These are phyloP conservation scores for Diplosphaera chodatii DNA, from an alignment of 139 green algal genomes.

Conservation along the genomic window DNA sequence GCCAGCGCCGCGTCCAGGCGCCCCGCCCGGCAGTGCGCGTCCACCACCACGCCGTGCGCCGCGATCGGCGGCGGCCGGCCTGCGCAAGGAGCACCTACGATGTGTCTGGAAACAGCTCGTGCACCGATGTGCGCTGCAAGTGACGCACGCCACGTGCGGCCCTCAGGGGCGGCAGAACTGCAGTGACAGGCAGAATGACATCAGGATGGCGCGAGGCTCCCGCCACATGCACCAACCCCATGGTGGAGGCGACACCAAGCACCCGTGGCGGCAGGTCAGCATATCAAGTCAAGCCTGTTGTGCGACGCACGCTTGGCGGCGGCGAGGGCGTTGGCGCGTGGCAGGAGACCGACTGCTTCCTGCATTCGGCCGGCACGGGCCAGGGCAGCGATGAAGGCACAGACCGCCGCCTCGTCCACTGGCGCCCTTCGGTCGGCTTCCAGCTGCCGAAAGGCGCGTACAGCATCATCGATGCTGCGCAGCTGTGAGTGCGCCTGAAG, in stretches of 20 bases:
- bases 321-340: conserved; percentile 8
- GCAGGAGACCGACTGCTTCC: conserved; percentile 40
- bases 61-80: conserved; percentile 28
- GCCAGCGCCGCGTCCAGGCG: conserved; percentile 24
- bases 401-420: conserved; percentile 39
- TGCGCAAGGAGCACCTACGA: conserved; percentile 7
- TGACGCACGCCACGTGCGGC: not conserved
- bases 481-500: not conserved
- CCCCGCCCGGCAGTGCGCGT: conserved; percentile 9
- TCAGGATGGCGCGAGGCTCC: too few relatives aligned
- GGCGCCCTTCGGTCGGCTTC: conserved; percentile 16
- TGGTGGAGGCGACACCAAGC: too few relatives aligned
- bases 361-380: conserved; percentile 32
- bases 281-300: too few relatives aligned
- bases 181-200: too few relatives aligned
- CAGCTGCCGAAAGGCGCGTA: conserved; percentile 37
- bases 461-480: not conserved
- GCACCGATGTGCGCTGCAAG: not conserved
- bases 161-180: too few relatives aligned
- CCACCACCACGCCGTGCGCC: conserved; percentile 35
- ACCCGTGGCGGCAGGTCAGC: too few relatives aligned
- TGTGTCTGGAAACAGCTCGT: not conserved
- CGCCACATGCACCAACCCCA: too few relatives aligned
- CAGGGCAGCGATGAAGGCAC: conserved; percentile 43
- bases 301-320: conserved; percentile 4